A percentile compares a stretch with the other conserved stretches of the same genome.
Evolutionary conservation across 441 rosid species (phyloP).

Genomic region (Erysimum pusillum): DNA sequence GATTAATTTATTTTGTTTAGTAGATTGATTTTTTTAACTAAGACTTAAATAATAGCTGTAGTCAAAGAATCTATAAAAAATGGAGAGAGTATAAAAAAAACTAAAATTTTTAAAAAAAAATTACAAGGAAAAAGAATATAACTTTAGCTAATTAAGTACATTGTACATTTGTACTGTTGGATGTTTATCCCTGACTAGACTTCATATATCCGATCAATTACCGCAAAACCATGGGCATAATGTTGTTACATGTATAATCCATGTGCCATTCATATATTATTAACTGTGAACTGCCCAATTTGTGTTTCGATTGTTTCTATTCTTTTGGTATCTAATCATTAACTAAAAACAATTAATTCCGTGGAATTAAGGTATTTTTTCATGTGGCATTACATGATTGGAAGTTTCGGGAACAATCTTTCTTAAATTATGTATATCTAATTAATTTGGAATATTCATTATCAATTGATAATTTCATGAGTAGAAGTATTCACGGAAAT

Average conservation of each 20-base stretch:
- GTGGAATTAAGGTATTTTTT: not conserved
- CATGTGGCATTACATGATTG: conserved; percentile 40
- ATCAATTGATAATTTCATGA: conserved; percentile 4
- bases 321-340: conserved; percentile 16
- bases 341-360: not conserved
- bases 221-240: conserved; percentile 8
- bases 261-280: conserved; percentile 16
- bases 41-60: no score
- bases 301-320: not conserved
- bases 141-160: not conserved
- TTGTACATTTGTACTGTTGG: no score
- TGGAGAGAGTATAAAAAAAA: not conserved
- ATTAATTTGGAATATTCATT: conserved; percentile 2
- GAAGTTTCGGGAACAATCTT: conserved; percentile 15
- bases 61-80: no score
- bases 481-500: conserved; percentile 18
- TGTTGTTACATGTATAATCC: conserved; percentile 2
- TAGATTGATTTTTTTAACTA: no score
- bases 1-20: no score
- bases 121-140: not conserved
- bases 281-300: conserved; percentile 10
- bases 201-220: not conserved
- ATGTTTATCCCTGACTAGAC: not conserved
- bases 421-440: conserved; percentile 10
- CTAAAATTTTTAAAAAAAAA: not conserved